phyloP scores from a whole-genome alignment of 352 stramenopile genomes.

The Pythium dissotocum region DNA sequence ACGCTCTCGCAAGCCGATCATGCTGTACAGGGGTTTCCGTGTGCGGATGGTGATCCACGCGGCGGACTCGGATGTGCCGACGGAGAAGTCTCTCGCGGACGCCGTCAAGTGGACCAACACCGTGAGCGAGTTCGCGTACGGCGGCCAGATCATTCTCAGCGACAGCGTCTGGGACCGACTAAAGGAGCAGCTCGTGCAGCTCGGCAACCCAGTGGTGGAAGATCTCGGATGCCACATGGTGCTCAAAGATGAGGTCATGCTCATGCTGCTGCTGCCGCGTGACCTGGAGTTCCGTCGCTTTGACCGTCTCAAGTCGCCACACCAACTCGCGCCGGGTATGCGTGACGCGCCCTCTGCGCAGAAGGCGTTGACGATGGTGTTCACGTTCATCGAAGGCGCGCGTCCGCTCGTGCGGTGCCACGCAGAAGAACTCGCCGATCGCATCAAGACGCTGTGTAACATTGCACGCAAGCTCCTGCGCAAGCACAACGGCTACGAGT shows the following conservation, averaged over 20 bases:
- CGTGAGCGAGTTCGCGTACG: conserved; percentile 80
- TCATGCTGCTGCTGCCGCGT: conserved; percentile 80
- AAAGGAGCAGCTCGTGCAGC: conserved; percentile 84
- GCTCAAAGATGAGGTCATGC: conserved; percentile 66
- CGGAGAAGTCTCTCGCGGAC: conserved; percentile 66
- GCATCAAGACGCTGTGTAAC: conserved; percentile 84
- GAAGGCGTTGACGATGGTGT: conserved; percentile 86
- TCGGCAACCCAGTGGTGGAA: conserved; percentile 88
- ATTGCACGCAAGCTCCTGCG: conserved; percentile 71
- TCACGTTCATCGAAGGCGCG: conserved; percentile 88
- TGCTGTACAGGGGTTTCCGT: conserved; percentile 83
- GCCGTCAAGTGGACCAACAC: conserved; percentile 86
- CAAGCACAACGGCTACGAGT: conserved; percentile 88
- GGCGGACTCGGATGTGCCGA: conserved; percentile 47
- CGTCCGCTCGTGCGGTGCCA: conserved; percentile 79
- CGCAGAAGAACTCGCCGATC: conserved; percentile 79
- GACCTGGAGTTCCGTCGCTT: conserved; percentile 80
- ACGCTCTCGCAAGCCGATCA: conserved; percentile 63
- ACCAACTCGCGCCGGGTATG: conserved; percentile 78
- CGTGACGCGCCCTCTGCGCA: conserved; percentile 77
- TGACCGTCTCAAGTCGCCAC: conserved; percentile 65
- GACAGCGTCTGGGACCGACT: conserved; percentile 85
- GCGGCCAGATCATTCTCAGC: conserved; percentile 83
- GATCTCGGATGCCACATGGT: conserved; percentile 78
- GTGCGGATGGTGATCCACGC: conserved; percentile 88